Evolutionary conservation across 495 filamentous ascomycete species (phyloP), one percentile per base, ranked within the genome.

Genomic region (Aspergillus incahuasiensis): DNA sequence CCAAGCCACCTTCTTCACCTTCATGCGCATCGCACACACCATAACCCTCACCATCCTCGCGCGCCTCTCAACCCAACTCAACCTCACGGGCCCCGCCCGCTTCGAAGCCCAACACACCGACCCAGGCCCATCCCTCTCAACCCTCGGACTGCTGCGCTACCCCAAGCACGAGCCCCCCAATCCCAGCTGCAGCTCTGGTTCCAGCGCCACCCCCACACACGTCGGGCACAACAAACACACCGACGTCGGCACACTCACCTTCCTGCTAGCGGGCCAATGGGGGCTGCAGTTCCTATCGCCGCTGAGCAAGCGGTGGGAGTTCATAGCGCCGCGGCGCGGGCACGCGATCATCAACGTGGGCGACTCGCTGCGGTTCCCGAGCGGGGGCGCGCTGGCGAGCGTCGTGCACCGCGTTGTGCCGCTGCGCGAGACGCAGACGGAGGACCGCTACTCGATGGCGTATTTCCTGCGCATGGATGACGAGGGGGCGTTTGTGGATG

Each of bases 341-440:
- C 70, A 67, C 57, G 80, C 76, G 20, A 71, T 83, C 54, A 73
- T 83, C 55, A 79, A 83, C 66, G 73, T 85, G 0, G 82, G 82
- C 52, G 82, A 83, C 67, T 79, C 77, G 16, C 68, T 84, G 58
- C 76, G 78, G 34, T 80, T 80, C 60, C 69, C 76, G 6, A 71
- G 67, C 44, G 74, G 73, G 35, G 70, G 76, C 63, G 74, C 68
- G 40, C 68, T 84, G 58, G 74, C 74, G 58, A 80, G 76, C 21
- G 77, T 72, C 64, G 74, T 82, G 62, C 81, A 84, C 69, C 72
- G 79, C 42, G 80, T 84, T 12, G 76, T 82, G 25, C 81, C 81
- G 6, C 20, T 39, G 20, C 12, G 66, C 12, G 25, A 51, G 22
- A 48, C 22, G 7, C 40, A 42, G 40, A 16, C 16, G 16, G 44